These are phyloP conservation scores for Xylaria grammica DNA, from an alignment of 495 filamentous ascomycete species.

Conservation along the genomic window DNA sequence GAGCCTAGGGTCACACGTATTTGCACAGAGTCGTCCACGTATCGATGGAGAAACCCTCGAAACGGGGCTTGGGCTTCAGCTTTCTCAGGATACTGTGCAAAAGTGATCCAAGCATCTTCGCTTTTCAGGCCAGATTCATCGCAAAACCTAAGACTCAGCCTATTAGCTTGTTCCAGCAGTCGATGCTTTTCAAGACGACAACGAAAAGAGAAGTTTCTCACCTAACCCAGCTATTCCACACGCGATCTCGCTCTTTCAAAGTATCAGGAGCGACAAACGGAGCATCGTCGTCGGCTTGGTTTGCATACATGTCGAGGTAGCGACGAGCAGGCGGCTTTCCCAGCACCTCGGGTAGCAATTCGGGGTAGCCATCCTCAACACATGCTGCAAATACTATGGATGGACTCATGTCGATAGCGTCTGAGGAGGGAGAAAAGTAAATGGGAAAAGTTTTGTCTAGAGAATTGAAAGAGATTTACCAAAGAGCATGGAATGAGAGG, in stretches of 20 bases:
- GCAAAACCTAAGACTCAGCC: neutral
- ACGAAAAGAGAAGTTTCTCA: neutral
- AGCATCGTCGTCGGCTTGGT: neutral
- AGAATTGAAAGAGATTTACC: neutral
- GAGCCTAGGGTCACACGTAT: neutral
- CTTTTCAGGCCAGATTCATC: neutral
- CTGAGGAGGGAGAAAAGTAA: neutral
- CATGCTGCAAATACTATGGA: neutral
- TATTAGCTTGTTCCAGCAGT: neutral
- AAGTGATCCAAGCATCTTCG: neutral
- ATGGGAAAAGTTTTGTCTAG: neutral
- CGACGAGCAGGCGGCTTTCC: neutral
- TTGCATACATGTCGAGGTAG: neutral
- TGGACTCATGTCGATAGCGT: neutral
- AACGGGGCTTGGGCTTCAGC: neutral
- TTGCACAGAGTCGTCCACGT: neutral
- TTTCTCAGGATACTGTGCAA: neutral
- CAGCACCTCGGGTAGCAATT: neutral
- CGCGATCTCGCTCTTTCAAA: slow-evolving; percentile 1
- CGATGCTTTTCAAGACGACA: neutral
- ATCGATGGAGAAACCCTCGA: neutral
- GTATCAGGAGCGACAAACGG: neutral
- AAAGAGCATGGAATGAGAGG: neutral
- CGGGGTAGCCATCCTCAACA: neutral
- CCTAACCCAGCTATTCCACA: neutral